phyloP scores from a whole-genome alignment of 768 basidiomycete genomes.

The Rhodotorula toruloides region DNA sequence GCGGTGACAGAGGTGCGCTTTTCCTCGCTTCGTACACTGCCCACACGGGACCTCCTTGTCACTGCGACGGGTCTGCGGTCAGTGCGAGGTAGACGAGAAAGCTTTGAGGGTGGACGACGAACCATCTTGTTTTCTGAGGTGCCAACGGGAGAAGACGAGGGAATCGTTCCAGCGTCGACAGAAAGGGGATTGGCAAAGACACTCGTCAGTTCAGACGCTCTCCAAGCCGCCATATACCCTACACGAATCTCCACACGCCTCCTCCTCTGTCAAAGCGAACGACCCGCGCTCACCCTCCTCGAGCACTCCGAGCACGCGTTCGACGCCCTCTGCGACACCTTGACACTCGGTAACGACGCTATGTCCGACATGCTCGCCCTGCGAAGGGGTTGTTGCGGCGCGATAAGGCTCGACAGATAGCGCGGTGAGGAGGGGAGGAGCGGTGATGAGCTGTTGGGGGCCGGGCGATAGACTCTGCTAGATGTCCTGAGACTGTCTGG shows the following conservation, averaged over 20 bases:
- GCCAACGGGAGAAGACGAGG: too few species aligned
- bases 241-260: neutral
- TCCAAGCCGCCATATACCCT: too few species aligned
- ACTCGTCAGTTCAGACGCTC: too few species aligned
- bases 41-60: conserved; percentile 20
- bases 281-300: neutral
- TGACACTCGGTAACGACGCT: neutral
- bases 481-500: too few species aligned
- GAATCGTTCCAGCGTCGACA: too few species aligned
- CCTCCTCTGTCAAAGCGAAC: neutral
- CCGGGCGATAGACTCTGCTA: too few species aligned
- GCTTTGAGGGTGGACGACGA: neutral
- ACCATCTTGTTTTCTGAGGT: neutral
- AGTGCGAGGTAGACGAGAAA: neutral
- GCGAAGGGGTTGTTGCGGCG: too few species aligned
- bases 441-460: neutral
- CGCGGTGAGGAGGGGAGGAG: too few species aligned
- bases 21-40: conserved; percentile 14
- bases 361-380: neutral
- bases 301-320: conserved; percentile 18
- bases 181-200: too few species aligned
- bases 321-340: conserved; percentile 16
- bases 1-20: conserved; percentile 12
- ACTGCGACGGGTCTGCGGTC: neutral
- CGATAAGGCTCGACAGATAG: too few species aligned